These are phyloP conservation scores for Aphanoascus verrucosus DNA, from an alignment of 2,329 filamentous ascomycete species.

Conservation along the genomic window DNA sequence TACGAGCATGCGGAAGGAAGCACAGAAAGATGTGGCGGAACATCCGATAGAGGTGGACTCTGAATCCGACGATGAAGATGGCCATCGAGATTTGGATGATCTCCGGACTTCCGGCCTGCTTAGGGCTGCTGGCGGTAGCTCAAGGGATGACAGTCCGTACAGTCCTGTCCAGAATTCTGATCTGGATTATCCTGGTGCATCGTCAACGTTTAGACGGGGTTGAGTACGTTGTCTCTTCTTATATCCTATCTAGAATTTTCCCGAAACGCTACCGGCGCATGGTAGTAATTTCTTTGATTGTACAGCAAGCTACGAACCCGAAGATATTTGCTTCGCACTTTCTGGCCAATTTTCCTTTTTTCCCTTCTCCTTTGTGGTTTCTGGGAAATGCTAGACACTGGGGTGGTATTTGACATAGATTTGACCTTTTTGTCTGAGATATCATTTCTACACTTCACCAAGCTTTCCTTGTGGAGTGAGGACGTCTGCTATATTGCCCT, in stretches of 20 bases:
- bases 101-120: background rate
- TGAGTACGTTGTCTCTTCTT: background rate
- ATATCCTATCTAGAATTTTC: background rate
- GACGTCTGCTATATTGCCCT: too few species aligned
- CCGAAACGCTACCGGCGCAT: background rate
- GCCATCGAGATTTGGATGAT: background rate
- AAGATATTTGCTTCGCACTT: background rate
- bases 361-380: too few species aligned
- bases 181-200: background rate
- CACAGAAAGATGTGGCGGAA: slow-evolving; percentile 37
- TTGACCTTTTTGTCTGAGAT: too few species aligned
- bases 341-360: background rate
- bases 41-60: slow-evolving; percentile 15
- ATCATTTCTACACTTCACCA: too few species aligned
- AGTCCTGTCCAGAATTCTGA: background rate
- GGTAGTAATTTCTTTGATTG: background rate
- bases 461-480: too few species aligned
- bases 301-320: background rate
- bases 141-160: background rate
- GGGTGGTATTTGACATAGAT: too few species aligned
- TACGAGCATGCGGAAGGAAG: slow-evolving; percentile 71
- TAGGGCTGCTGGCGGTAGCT: background rate
- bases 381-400: too few species aligned
- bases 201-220: slow-evolving; percentile 1
- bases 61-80: slow-evolving; percentile 13